These are phyloP conservation scores for Fusarium heterosporum DNA, from an alignment of 2,329 filamentous ascomycete species.

Conservation along the genomic window DNA sequence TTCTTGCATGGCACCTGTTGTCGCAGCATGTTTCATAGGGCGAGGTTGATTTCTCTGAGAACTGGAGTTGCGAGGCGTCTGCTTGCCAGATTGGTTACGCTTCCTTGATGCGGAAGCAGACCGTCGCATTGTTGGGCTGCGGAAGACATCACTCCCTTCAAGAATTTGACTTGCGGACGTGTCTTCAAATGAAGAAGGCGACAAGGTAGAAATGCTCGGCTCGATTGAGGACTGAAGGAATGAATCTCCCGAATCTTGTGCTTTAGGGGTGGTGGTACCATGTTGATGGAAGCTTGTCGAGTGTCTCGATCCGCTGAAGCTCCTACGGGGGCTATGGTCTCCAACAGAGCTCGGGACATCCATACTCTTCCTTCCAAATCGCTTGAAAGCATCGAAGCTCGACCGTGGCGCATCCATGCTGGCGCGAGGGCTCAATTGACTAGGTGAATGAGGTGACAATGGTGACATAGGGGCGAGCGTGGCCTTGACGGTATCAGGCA, in stretches of 20 bases:
- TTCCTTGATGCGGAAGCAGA: constrained; percentile 57
- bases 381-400: constrained; percentile 66
- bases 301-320: constrained; percentile 70
- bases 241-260: constrained; percentile 70
- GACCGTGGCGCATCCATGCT: constrained; percentile 64
- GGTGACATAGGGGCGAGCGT: constrained; percentile 68
- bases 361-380: constrained; percentile 62
- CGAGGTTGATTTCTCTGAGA: constrained; percentile 18
- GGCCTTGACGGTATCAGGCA: constrained; percentile 70
- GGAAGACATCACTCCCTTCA: constrained; percentile 87
- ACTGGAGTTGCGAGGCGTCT: constrained; percentile 33
- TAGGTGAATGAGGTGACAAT: constrained; percentile 58
- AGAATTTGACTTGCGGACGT: constrained; percentile 93
- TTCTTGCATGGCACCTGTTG: constrained; percentile 53
- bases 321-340: constrained; percentile 64
- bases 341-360: constrained; percentile 61
- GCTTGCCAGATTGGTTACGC: constrained; percentile 18
- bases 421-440: constrained; percentile 62
- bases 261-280: constrained; percentile 48
- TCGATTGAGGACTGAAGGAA: constrained; percentile 78
- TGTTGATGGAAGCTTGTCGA: constrained; percentile 59
- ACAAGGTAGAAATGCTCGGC: constrained; percentile 76
- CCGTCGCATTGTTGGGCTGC: constrained; percentile 75
- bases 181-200: constrained; percentile 78
- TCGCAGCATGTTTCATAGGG: constrained; percentile 50